These are phyloP conservation scores for Chaetomiaceae sp. DNA, from an alignment of 2,329 filamentous ascomycete species.

Conservation along the genomic window DNA sequence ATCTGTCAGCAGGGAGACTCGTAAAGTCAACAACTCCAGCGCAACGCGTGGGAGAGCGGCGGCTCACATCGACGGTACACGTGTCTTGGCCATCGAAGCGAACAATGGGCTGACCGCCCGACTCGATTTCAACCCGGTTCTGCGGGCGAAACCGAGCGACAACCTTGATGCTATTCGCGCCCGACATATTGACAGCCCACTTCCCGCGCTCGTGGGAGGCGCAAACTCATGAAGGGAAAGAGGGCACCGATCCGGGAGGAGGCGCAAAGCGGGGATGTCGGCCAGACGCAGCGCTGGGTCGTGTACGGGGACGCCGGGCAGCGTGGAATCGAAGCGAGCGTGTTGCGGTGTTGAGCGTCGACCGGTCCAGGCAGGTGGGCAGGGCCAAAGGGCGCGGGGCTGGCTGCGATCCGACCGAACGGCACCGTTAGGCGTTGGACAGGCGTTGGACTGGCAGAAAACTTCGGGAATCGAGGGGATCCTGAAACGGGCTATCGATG, in stretches of 20 bases:
- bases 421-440: not conserved
- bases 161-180: slow-evolving; percentile 69
- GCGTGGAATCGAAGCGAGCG: too few relatives aligned
- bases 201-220: slow-evolving; percentile 25
- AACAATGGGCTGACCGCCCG: slow-evolving; percentile 88
- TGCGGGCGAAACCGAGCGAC: slow-evolving; percentile 97
- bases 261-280: not conserved
- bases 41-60: not conserved
- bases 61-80: slow-evolving; percentile 72
- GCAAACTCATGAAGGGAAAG: slow-evolving; percentile 25
- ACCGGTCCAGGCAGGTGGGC: too few relatives aligned
- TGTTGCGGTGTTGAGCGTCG: not conserved
- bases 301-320: not conserved
- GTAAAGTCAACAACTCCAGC: slow-evolving; percentile 2
- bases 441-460: slow-evolving; percentile 5
- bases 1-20: slow-evolving; percentile 23
- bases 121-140: slow-evolving; percentile 87
- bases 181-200: slow-evolving; percentile 44
- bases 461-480: not conserved
- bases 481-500: slow-evolving; percentile 8
- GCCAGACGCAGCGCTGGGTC: not conserved
- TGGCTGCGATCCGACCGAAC: slow-evolving; percentile 2
- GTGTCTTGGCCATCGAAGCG: slow-evolving; percentile 83
- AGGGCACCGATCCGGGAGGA: slow-evolving; percentile 4
- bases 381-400: not conserved